Conservation (phyloP, 108 stramenopile genomes). For the Skeletonema potamos region DNA sequence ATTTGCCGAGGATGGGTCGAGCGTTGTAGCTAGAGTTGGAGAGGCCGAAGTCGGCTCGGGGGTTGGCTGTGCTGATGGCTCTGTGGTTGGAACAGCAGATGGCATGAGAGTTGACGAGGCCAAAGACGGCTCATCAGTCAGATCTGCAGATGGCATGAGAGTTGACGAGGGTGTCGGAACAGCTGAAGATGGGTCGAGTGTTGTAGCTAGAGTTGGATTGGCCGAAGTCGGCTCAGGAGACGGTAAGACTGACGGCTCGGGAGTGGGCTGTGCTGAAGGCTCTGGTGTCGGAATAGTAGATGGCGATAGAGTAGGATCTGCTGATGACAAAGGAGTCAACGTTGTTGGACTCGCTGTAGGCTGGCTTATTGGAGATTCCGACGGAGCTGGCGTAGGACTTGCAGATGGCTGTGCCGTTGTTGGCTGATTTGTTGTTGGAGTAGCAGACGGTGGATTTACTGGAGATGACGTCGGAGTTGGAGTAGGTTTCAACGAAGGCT, state of each 20-base stretch:
- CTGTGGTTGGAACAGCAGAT: background rate
- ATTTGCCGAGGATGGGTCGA: too few relatives aligned
- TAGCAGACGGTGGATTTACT: background rate
- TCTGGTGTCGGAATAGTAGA: too few relatives aligned
- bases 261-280: too few relatives aligned
- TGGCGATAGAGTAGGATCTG: background rate
- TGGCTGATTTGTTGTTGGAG: background rate
- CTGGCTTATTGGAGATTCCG: background rate
- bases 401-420: background rate
- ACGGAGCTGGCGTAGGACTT: background rate
- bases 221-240: too few relatives aligned
- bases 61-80: too few relatives aligned
- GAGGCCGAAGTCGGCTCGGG: background rate
- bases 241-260: too few relatives aligned
- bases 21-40: background rate
- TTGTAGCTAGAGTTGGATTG: too few relatives aligned
- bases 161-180: background rate
- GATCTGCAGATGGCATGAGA: background rate
- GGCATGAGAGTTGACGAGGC: background rate
- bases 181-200: background rate
- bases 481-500: background rate
- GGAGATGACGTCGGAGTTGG: background rate
- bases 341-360: background rate
- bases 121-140: background rate
- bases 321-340: too few relatives aligned